These are phyloP conservation scores for Trypanosoma theileri DNA, from an alignment of 208 protist species.

Conservation along the genomic window DNA sequence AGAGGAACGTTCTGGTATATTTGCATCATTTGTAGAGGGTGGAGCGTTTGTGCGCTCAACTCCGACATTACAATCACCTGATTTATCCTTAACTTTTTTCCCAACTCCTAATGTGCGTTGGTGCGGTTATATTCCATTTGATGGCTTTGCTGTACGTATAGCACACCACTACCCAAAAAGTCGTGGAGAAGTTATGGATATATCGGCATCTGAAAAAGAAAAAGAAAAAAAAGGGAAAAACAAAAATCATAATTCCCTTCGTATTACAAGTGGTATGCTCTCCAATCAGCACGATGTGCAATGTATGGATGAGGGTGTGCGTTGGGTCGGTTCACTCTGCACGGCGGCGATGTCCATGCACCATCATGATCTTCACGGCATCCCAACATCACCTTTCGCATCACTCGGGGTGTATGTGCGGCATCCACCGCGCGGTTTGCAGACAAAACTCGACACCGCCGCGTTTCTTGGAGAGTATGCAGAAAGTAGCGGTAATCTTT, in stretches of 20 bases:
- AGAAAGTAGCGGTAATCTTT: constrained; percentile 41
- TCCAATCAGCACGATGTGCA: constrained; percentile 52
- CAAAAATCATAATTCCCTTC: not conserved
- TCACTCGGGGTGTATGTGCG: constrained; percentile 37
- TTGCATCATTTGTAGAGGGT: constrained; percentile 58
- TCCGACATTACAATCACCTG: constrained; percentile 26
- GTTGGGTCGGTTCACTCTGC: constrained; percentile 68
- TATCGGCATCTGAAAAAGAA: not conserved
- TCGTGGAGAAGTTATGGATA: constrained; percentile 46
- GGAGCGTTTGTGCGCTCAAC: constrained; percentile 59
- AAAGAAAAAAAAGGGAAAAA: not conserved
- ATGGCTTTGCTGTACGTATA: constrained; percentile 67
- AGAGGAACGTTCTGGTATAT: constrained; percentile 61
- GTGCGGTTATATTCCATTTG: constrained; percentile 32
- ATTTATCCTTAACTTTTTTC: constrained; percentile 65
- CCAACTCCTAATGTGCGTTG: constrained; percentile 54
- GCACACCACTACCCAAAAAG: constrained; percentile 68
- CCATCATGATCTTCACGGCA: constrained; percentile 34
- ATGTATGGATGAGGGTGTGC: constrained; percentile 72
- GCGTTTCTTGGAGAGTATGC: constrained; percentile 59
- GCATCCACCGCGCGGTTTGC: constrained; percentile 43
- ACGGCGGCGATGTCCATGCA: constrained; percentile 41
- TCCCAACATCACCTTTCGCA: constrained; percentile 51
- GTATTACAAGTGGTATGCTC: constrained; percentile 51
- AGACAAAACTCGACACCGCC: constrained; percentile 47